These are phyloP conservation scores for Sporothrix curviconia DNA, from an alignment of 2,329 filamentous ascomycete genomes.

Conservation along the genomic window DNA sequence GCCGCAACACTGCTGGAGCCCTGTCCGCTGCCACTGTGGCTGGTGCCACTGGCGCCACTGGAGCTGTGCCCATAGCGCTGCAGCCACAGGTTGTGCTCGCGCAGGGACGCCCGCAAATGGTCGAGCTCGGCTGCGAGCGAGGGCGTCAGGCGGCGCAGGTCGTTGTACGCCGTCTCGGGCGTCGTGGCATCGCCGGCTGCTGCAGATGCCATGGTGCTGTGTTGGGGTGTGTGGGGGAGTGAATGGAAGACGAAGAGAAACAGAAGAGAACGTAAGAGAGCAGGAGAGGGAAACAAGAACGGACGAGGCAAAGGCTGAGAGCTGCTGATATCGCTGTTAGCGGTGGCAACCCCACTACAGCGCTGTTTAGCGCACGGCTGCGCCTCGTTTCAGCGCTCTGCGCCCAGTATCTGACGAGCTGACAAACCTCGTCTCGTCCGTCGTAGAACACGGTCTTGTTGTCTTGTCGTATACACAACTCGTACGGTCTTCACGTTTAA, in stretches of 20 bases:
- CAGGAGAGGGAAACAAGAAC: neutral
- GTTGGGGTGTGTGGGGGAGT: neutral
- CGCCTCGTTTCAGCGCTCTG: neutral
- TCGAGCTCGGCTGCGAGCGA: conserved; percentile 25
- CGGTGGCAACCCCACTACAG: neutral
- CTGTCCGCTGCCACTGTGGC: too few species aligned
- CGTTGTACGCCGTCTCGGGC: conserved; percentile 23
- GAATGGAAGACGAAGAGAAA: neutral
- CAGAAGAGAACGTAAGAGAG: neutral
- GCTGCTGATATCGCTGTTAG: too few species aligned
- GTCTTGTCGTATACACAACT: too few species aligned
- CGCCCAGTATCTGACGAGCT: too few species aligned
- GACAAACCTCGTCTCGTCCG: too few species aligned
- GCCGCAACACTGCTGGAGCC: too few species aligned
- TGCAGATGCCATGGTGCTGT: neutral
- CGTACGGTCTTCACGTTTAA: too few species aligned
- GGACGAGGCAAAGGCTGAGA: neutral
- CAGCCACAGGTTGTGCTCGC: conserved; percentile 28
- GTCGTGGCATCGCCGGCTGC: neutral
- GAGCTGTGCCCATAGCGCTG: conserved; percentile 25
- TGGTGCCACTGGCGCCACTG: too few species aligned
- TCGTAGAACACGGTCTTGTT: too few species aligned
- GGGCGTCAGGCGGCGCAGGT: conserved; percentile 25
- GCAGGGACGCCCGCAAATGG: conserved; percentile 24
- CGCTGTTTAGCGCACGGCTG: conserved; percentile 4